Percentiles rank a stretch among this genome's conserved stretches.
Evolutionary conservation across 2,329 filamentous ascomycete species (phyloP).

Genomic region (Pseudogymnoascus destructans): DNA sequence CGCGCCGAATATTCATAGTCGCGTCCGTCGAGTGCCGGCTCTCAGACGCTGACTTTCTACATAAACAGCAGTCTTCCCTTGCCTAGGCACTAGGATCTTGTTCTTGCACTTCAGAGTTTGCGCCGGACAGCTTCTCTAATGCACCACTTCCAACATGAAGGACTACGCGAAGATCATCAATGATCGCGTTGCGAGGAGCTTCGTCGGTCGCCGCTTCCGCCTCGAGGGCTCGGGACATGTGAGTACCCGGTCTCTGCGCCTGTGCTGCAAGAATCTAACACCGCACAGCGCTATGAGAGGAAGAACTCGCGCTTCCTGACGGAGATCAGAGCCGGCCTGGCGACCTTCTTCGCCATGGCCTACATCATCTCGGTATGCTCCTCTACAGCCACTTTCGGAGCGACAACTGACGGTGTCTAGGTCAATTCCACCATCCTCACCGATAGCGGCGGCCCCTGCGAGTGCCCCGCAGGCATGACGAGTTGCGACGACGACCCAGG

Average conservation of each 20-base stretch:
- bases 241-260: slow-evolving; percentile 29
- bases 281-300: slow-evolving; percentile 22
- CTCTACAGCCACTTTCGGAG: slow-evolving; percentile 20
- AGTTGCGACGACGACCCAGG: slow-evolving; percentile 41
- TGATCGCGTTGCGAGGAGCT: slow-evolving; percentile 46
- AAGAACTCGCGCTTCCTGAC: slow-evolving; percentile 66
- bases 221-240: slow-evolving; percentile 75
- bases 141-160: slow-evolving; percentile 5
- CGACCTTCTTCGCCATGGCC: slow-evolving; percentile 57
- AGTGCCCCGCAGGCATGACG: slow-evolving; percentile 48
- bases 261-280: slow-evolving; percentile 10
- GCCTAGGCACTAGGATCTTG: not conserved
- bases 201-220: slow-evolving; percentile 61
- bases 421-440: slow-evolving; percentile 42
- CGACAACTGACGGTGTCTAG: slow-evolving; percentile 31
- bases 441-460: slow-evolving; percentile 61
- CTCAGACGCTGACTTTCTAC: slow-evolving; percentile 2
- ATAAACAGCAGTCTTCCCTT: not conserved
- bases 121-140: not conserved
- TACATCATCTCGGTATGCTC: slow-evolving; percentile 49
- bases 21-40: not conserved
- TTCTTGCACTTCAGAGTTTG: slow-evolving; percentile 3
- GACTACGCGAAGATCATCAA: slow-evolving; percentile 32
- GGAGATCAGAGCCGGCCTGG: slow-evolving; percentile 69
- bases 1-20: slow-evolving; percentile 3